These are phyloP conservation scores for Metschnikowia henanensis DNA, from an alignment of 805 yeast genomes.

Conservation along the genomic window DNA sequence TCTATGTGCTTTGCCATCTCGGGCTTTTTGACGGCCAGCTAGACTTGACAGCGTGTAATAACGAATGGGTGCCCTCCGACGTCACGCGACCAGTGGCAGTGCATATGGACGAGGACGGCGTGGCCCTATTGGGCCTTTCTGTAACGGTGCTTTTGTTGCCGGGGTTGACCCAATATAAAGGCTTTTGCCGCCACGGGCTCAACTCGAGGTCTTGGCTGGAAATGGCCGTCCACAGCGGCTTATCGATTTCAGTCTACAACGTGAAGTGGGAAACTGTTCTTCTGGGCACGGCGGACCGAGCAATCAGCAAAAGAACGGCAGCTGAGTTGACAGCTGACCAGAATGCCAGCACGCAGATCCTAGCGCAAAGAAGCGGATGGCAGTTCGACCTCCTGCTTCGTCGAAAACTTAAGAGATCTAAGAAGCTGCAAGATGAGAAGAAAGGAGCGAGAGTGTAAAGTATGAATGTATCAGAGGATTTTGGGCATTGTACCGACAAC, in stretches of 20 bases:
- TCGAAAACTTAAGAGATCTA: neutral
- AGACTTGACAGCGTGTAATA: slow-evolving; percentile 34
- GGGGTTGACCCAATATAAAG: slow-evolving; percentile 58
- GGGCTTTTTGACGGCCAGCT: slow-evolving; percentile 54
- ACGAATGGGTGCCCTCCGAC: slow-evolving; percentile 27
- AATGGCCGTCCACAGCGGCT: slow-evolving; percentile 66
- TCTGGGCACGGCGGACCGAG: slow-evolving; percentile 28
- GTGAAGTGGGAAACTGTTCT: slow-evolving; percentile 49
- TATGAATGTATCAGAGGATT: too few relatives aligned
- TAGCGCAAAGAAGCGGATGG: slow-evolving; percentile 30
- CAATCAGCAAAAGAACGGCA: slow-evolving; percentile 29
- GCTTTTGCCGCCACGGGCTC: slow-evolving; percentile 66
- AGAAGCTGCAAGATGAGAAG: neutral
- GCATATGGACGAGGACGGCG: slow-evolving; percentile 21
- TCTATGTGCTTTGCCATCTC: slow-evolving; percentile 71
- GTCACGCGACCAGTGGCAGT: slow-evolving; percentile 24
- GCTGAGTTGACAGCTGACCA: slow-evolving; percentile 27
- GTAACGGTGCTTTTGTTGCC: slow-evolving; percentile 70
- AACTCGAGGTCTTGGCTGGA: slow-evolving; percentile 72
- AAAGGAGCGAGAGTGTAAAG: too few relatives aligned
- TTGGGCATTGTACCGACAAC: too few relatives aligned
- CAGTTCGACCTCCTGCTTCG: slow-evolving; percentile 22
- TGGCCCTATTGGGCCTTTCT: slow-evolving; percentile 43
- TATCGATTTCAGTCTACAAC: slow-evolving; percentile 61
- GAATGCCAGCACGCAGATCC: slow-evolving; percentile 10